Evolutionary conservation across 2,329 filamentous ascomycete species (phyloP).

Genomic region (Elsinoe fawcettii): DNA sequence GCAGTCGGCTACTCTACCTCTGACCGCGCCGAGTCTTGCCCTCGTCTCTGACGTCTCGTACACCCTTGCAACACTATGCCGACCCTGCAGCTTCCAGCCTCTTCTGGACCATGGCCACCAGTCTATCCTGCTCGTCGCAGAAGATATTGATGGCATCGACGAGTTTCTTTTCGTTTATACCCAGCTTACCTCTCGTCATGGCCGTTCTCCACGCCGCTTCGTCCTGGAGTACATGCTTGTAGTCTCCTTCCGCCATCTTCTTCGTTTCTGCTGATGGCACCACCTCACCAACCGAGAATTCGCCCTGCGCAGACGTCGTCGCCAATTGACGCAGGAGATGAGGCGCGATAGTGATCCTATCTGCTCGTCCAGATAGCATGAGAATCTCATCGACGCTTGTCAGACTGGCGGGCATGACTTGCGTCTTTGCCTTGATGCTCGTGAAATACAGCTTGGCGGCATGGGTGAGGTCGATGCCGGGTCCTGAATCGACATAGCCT

Average conservation of each 20-base stretch:
- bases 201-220: slow-evolving; percentile 11
- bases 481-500: slow-evolving; percentile 38
- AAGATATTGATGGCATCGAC: slow-evolving; percentile 18
- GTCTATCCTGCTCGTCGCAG: slow-evolving; percentile 15
- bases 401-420: slow-evolving; percentile 51
- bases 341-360: slow-evolving; percentile 54
- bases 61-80: not conserved
- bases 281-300: not conserved
- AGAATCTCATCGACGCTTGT: slow-evolving; percentile 53
- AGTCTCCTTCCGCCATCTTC: not conserved
- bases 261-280: not conserved
- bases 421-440: slow-evolving; percentile 35
- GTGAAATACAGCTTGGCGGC: slow-evolving; percentile 48
- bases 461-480: slow-evolving; percentile 45
- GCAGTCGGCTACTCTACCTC: not conserved
- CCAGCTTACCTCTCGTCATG: slow-evolving; percentile 8
- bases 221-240: not conserved
- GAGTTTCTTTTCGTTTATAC: slow-evolving; percentile 15
- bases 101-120: slow-evolving; percentile 13
- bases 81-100: not conserved
- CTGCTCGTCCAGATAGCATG: slow-evolving; percentile 45
- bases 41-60: not conserved
- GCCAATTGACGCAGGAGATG: slow-evolving; percentile 37
- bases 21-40: not conserved
- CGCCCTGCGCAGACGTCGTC: not conserved